phyloP scores from a whole-genome alignment of 371 early-diverging fungal genomes.

The Parasitella parasitica region DNA sequence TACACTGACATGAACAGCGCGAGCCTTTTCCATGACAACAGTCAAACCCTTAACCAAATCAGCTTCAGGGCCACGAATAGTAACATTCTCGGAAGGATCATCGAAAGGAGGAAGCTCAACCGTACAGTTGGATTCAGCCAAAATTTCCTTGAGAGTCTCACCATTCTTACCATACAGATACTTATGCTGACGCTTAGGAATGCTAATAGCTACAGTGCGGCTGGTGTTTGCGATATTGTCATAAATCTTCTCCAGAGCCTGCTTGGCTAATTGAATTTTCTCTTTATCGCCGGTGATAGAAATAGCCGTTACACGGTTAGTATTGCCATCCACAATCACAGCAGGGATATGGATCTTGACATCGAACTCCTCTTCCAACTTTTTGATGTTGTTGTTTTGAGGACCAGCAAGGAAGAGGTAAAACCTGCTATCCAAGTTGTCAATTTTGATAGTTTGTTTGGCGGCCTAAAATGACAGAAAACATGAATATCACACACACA shows the following conservation, averaged over 20 bases:
- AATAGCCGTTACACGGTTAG: slow-evolving; percentile 54
- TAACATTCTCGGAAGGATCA: slow-evolving; percentile 73
- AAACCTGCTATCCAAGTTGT: slow-evolving; percentile 60
- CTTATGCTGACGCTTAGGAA: slow-evolving; percentile 90
- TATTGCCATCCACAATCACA: slow-evolving; percentile 34
- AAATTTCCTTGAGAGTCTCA: slow-evolving; percentile 73
- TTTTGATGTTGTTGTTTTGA: slow-evolving; percentile 56
- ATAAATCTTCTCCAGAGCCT: slow-evolving; percentile 56
- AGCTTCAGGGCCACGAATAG: slow-evolving; percentile 78
- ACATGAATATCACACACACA: not conserved
- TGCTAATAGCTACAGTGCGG: slow-evolving; percentile 61
- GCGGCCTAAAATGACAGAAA: slow-evolving; percentile 40
- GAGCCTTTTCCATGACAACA: slow-evolving; percentile 79
- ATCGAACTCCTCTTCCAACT: slow-evolving; percentile 61
- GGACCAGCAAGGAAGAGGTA: slow-evolving; percentile 86
- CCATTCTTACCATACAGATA: slow-evolving; percentile 88
- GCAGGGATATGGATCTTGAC: slow-evolving; percentile 84
- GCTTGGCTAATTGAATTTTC: slow-evolving; percentile 64
- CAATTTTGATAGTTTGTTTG: slow-evolving; percentile 55
- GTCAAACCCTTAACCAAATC: slow-evolving; percentile 68
- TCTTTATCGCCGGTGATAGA: slow-evolving; percentile 72
- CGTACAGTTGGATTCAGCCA: slow-evolving; percentile 78
- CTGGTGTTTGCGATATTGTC: slow-evolving; percentile 62
- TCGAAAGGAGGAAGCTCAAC: slow-evolving; percentile 74
- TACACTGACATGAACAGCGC: slow-evolving; percentile 53